Conservation (phyloP, 306 rosid genomes). For the Phaseolus lunatus region DNA sequence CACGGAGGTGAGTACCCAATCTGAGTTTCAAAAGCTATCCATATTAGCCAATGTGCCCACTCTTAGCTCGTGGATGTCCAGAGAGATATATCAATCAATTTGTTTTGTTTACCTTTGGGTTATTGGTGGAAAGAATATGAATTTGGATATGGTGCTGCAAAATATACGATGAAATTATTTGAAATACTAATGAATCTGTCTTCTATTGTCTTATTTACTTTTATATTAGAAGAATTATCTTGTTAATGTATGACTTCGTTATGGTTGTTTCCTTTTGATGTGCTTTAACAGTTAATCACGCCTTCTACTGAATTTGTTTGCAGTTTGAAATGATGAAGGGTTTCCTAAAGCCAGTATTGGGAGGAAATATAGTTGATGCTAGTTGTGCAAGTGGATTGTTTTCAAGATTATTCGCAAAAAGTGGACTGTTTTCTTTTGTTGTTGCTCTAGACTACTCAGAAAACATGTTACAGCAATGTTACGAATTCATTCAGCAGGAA, state of each 20-base stretch:
- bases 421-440: conserved; percentile 79
- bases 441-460: conserved; percentile 96
- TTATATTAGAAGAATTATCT: conserved; percentile 22
- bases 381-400: conserved; percentile 95
- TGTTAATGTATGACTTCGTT: conserved; percentile 14
- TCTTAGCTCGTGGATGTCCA: conserved; percentile 14
- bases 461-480: conserved; percentile 87
- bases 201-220: conserved; percentile 10
- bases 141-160: conserved; percentile 35
- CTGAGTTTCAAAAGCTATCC: conserved; percentile 14
- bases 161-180: conserved; percentile 33
- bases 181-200: conserved; percentile 16
- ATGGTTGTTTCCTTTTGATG: conserved; percentile 7
- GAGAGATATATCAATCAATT: conserved; percentile 22
- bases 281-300: conserved; percentile 6
- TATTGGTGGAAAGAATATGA: conserved; percentile 23
- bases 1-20: background rate
- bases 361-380: conserved; percentile 91
- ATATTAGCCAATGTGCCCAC: conserved; percentile 18
- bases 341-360: conserved; percentile 76
- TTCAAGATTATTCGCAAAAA: conserved; percentile 89
- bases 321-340: conserved; percentile 82
- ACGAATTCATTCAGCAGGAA: conserved; percentile 82
- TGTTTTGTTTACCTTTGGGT: conserved; percentile 13
- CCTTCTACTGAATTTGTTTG: conserved; percentile 50